Evolutionary conservation across 163 green algal species (phyloP).

Genomic region (Scenedesmus sp.): DNA sequence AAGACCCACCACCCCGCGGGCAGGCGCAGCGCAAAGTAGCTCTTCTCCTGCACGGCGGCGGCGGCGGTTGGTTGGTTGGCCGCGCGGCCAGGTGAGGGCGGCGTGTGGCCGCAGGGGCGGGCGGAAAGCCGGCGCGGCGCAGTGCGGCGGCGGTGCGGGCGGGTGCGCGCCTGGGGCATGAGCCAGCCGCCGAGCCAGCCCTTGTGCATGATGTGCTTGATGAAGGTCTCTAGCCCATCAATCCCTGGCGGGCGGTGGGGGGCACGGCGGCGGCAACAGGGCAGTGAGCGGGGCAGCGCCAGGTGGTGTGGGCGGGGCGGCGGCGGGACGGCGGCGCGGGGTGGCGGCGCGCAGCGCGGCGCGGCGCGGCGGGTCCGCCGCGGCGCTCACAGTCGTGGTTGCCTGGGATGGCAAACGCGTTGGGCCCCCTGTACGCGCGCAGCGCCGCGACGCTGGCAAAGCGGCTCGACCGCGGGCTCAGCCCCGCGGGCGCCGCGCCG

Average conservation of each 20-base stretch:
- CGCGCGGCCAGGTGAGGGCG: too few species aligned
- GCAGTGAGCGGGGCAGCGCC: too few species aligned
- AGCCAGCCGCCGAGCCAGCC: conserved; percentile 92
- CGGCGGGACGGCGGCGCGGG: too few species aligned
- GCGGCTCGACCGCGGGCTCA: conserved; percentile 42
- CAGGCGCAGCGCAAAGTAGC: conserved; percentile 87
- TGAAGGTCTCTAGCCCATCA: conserved; percentile 86
- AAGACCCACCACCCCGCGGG: conserved; percentile 91
- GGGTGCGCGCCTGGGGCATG: conserved; percentile 70
- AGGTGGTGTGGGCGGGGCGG: too few species aligned
- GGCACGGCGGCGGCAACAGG: too few species aligned
- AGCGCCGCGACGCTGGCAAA: conserved; percentile 56
- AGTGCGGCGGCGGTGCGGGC: too few species aligned
- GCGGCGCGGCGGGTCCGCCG: too few species aligned
- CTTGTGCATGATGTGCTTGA: conserved; percentile 66
- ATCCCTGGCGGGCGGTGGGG: too few species aligned
- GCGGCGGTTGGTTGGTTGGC: neutral
- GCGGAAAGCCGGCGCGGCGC: too few species aligned
- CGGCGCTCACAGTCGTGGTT: conserved; percentile 85
- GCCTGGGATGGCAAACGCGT: conserved; percentile 85
- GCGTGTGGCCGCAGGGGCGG: too few species aligned
- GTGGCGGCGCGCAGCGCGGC: too few species aligned
- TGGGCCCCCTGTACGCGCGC: conserved; percentile 71
- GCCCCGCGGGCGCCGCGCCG: conserved; percentile 38
- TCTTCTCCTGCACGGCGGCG: conserved; percentile 71